These are phyloP conservation scores for Aureobasidium pullulans DNA, from an alignment of 2,329 filamentous ascomycete genomes.

Conservation along the genomic window DNA sequence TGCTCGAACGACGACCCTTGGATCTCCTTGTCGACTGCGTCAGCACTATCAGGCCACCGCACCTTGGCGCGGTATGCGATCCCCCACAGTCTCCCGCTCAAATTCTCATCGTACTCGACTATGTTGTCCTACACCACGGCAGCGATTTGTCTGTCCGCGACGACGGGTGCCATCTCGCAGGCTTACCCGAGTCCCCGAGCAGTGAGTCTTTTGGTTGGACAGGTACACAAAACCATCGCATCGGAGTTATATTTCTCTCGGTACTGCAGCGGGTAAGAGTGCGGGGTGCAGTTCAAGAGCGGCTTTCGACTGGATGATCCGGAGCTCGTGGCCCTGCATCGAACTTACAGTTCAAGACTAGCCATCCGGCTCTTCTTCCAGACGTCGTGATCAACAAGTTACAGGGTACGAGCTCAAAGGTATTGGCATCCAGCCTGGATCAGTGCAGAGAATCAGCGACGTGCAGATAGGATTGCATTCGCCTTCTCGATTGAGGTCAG, in stretches of 20 bases:
- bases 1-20: background rate
- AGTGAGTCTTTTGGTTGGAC: background rate
- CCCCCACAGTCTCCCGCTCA: background rate
- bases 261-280: conserved; percentile 4
- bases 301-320: background rate
- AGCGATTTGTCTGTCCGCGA: background rate
- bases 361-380: background rate
- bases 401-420: background rate
- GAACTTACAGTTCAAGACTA: background rate
- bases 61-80: background rate
- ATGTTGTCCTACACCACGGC: background rate
- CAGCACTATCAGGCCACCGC: conserved; percentile 11
- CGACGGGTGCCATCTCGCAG: background rate
- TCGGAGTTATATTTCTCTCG: background rate
- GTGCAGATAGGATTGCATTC: background rate
- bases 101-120: background rate
- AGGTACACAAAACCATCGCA: background rate
- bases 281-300: conserved; percentile 6
- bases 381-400: background rate
- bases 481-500: background rate
- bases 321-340: background rate
- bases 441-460: background rate
- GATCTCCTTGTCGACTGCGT: background rate
- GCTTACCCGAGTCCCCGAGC: background rate
- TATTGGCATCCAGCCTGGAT: background rate